Evolutionary conservation across 768 basidiomycete genomes (phyloP), one percentile per base, ranked within the genome.

Genomic region (Pleurotus ostreatus): DNA sequence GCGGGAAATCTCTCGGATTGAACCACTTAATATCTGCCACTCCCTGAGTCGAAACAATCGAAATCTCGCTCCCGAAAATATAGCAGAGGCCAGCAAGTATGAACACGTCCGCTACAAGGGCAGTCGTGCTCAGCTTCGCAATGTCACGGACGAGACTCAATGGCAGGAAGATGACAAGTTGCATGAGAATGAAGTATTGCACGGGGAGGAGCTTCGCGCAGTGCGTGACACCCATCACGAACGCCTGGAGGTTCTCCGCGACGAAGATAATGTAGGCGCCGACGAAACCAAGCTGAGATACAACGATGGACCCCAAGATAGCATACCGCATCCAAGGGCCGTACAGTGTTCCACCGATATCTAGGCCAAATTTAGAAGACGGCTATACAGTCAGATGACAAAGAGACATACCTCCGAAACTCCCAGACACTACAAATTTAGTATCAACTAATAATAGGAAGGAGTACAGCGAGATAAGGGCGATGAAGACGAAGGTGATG

Each of bases 211-310:
- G 68, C 46, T 77, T 85, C 15, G 78, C 62, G 71, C 94, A 95
- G 54, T 92, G 74, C 1, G 92, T 88, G 41, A 94, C 78, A 9
- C 88, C 92, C 59, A 87, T 71, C 38, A 94, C 79, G 70, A 98
- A 94, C 2, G 94, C 88, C 77, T 93, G 66, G 12, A 94, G 79
- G 67, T 95, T 97, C 72, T 95, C 84, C 1, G 95, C 88, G 43
- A 98, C 93, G 68, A 98, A 98, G 67, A 98, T 97, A 13, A 88
- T 93, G 70, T 99, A 99, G 11, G 94, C 94, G 34, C 83, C 66
- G 45, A 90, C 89, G 69, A 94, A 95, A 40, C 93, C 93, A 37
- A 95, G 73, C 68, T 94, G 97, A 1, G 96, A 98, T 20, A 95
- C 67, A 0, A 88, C 78, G 65, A 99, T 96, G 13, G 93, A 94